Percentiles rank a stretch among this genome's conserved stretches.
Conservation (phyloP, 768 basidiomycete genomes). For the Tricholoma saponaceum region DNA sequence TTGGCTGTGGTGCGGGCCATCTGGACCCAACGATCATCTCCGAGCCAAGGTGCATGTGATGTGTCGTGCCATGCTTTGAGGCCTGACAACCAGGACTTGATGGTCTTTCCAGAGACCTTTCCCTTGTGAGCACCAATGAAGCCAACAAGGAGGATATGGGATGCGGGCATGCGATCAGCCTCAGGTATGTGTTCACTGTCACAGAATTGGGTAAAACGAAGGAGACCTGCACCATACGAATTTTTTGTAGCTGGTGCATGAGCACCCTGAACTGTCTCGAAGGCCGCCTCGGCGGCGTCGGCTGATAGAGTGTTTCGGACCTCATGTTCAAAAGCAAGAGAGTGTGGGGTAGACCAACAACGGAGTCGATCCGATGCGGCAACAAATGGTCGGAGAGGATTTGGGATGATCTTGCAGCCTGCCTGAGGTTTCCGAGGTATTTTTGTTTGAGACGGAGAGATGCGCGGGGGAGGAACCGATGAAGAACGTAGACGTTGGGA, state of each 20-base stretch:
- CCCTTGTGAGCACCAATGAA: constrained; percentile 23
- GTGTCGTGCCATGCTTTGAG: constrained; percentile 32
- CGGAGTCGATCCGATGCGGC: not conserved
- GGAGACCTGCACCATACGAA: constrained; percentile 29
- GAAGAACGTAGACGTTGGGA: too few species aligned
- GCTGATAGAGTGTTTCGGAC: too few species aligned
- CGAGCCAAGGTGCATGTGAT: constrained; percentile 31
- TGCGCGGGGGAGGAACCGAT: not conserved
- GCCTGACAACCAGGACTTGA: constrained; percentile 31
- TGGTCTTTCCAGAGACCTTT: constrained; percentile 13
- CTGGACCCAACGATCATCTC: constrained; percentile 22
- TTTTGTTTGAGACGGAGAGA: not conserved
- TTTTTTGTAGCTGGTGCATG: not conserved
- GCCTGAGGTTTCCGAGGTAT: not conserved
- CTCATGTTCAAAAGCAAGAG: not conserved
- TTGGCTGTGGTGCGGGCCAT: constrained; percentile 10
- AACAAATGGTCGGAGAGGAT: not conserved
- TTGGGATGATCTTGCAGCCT: not conserved
- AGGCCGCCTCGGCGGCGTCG: not conserved
- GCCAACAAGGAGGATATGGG: constrained; percentile 21
- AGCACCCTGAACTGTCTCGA: not conserved
- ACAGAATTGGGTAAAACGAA: constrained; percentile 32
- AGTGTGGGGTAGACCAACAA: not conserved
- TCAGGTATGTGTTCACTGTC: constrained; percentile 25
- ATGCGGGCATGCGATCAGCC: constrained; percentile 27